A percentile compares a stretch with the other conserved stretches of the same genome.
phyloP scores from a whole-genome alignment of 306 rosid genomes.

The Adenanthera pavonina region DNA sequence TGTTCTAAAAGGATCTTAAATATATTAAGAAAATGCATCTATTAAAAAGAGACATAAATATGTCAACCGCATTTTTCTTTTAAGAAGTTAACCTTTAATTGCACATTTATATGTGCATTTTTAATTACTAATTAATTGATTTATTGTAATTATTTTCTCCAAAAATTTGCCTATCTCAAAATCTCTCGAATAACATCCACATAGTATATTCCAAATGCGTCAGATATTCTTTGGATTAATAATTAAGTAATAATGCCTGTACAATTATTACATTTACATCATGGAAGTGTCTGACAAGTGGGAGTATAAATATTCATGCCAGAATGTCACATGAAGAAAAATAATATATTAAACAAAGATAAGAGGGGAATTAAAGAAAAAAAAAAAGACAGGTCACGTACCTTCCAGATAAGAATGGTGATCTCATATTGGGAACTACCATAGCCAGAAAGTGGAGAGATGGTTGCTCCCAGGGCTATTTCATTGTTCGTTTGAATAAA shows the following conservation, averaged over 20 bases:
- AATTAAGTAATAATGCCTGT: constrained; percentile 29
- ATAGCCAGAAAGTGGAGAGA: constrained; percentile 57
- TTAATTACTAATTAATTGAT: not conserved
- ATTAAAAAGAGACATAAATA: too few species aligned
- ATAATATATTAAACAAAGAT: constrained; percentile 19
- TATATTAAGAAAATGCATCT: not conserved
- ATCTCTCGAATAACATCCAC: not conserved
- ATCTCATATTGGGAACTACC: constrained; percentile 60
- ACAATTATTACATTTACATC: constrained; percentile 4
- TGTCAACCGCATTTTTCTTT: too few species aligned
- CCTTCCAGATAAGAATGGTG: constrained; percentile 63
- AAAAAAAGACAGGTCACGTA: constrained; percentile 7
- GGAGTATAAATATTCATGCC: constrained; percentile 41
- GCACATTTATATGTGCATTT: too few species aligned
- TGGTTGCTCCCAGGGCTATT: constrained; percentile 62
- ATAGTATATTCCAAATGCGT: not conserved
- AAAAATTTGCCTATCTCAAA: too few species aligned
- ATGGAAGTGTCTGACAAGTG: constrained; percentile 32
- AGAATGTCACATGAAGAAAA: constrained; percentile 38
- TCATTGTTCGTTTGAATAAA: constrained; percentile 58
- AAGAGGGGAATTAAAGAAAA: not conserved
- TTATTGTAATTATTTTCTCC: too few species aligned
- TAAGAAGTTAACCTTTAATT: not conserved
- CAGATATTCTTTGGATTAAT: not conserved
- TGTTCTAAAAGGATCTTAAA: not conserved